These are phyloP conservation scores for Rubia balearica DNA, from an alignment of 305 asterid species.

Conservation along the genomic window DNA sequence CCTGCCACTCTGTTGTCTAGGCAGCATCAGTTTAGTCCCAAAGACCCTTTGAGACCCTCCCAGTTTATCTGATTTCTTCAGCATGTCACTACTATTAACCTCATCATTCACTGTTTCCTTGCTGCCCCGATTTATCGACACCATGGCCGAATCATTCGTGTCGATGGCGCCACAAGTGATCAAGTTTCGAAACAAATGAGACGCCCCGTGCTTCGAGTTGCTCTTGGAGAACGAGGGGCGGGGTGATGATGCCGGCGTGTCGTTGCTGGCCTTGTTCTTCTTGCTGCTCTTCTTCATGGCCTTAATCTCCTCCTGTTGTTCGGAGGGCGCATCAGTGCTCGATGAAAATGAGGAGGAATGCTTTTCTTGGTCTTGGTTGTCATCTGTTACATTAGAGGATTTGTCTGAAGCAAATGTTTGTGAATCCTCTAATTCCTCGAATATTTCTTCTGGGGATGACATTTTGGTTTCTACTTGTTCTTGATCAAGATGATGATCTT, in stretches of 20 bases:
- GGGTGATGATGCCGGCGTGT: constrained; percentile 12
- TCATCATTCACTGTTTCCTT: constrained; percentile 22
- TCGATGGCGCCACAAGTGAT: constrained; percentile 64
- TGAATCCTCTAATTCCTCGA: constrained; percentile 43
- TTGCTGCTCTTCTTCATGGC: constrained; percentile 17
- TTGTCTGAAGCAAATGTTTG: constrained; percentile 52
- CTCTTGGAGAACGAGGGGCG: constrained; percentile 24
- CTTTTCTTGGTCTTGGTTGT: constrained; percentile 13
- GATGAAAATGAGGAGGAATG: not conserved
- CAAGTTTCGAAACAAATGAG: constrained; percentile 42
- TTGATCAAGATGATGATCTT: constrained; percentile 17
- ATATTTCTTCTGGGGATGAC: constrained; percentile 34
- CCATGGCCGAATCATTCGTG: constrained; percentile 52
- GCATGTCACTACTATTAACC: not conserved
- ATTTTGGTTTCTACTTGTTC: constrained; percentile 30
- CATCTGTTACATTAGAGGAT: constrained; percentile 62
- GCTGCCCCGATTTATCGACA: constrained; percentile 26
- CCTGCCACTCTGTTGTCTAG: constrained; percentile 44
- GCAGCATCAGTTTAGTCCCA: constrained; percentile 42
- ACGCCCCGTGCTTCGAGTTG: constrained; percentile 30
- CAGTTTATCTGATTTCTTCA: constrained; percentile 36
- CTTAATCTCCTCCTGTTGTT: constrained; percentile 16
- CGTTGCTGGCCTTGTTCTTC: constrained; percentile 31
- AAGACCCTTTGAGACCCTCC: constrained; percentile 76
- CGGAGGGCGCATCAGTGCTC: not conserved